These are phyloP conservation scores for Diplotaxis tenuifolia DNA, from an alignment of 345 rosid species.

Conservation along the genomic window DNA sequence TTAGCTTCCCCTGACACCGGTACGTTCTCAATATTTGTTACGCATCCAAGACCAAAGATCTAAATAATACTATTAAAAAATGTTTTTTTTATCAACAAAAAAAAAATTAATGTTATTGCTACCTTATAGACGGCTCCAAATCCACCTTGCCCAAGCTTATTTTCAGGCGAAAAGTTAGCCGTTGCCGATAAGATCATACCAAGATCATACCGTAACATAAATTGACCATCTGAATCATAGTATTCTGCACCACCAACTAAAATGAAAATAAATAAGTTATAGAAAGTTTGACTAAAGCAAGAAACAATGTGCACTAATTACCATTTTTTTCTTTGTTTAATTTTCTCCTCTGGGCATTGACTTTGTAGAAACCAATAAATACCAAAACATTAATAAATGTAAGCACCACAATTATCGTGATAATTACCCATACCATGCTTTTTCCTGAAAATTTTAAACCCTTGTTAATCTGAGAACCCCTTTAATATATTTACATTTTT, in stretches of 20 bases:
- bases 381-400: background rate
- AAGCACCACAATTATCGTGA: conserved; percentile 6
- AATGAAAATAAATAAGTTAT: background rate
- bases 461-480: background rate
- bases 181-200: background rate
- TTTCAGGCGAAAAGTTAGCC: background rate
- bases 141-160: background rate
- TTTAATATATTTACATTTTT: background rate
- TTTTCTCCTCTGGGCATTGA: background rate
- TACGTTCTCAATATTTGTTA: background rate
- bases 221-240: background rate
- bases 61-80: background rate
- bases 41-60: background rate
- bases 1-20: background rate
- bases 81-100: too few relatives aligned
- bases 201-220: background rate
- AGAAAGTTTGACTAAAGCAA: background rate
- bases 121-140: background rate
- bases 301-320: background rate
- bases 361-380: background rate
- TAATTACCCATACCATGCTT: background rate
- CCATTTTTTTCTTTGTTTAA: background rate
- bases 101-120: background rate
- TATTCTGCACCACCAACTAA: conserved; percentile 4
- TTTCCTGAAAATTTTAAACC: background rate